Evolutionary conservation across 139 green algal species (phyloP), one percentile per base, ranked within the genome.

Genomic region (Tetraselmis striata): DNA sequence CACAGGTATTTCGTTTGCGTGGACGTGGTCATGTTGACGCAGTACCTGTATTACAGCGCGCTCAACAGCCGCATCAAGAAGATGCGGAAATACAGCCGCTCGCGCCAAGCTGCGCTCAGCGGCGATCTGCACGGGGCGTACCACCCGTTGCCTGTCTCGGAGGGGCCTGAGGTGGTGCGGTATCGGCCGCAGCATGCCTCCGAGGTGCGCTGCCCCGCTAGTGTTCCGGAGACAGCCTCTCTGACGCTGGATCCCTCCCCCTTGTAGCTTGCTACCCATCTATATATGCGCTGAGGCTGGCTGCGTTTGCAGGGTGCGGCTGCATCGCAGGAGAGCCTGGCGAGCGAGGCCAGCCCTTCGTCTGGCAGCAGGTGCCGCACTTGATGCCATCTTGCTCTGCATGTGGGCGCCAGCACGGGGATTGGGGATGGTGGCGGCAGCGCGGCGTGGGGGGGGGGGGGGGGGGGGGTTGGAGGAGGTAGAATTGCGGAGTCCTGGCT

Each of bases 21-120:
- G 26, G 93, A 97, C 76, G 83, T 92, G 31, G 83, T 93, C 74
- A 93, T 97, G 87, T 87, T 97, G 30, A 86, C 91, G 30, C 94
- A 95, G 83, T 96, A 91, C 86, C 90, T 93, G 11, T 93, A 94
- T 79, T 94, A 92, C 79, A 76, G 85, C 18, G 84, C 89, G 5
- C 74, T 94, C 23, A 88, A 93, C 75, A 79, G 83, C 22, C 83
- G 86, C 1, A 30, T 78, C n/a, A 75, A 89, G 80, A 45, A 77
- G 1, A 30, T 83, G 29, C 74, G 75, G 23, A 67, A 58, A 23
- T 77, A 84, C 26, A 31, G 76, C 77, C 79, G 81, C 30, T 83
- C 28, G 2, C 81, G 78, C 28, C 79, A 67, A 67, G 11, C 45
- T 67, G 45, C 45, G 11, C n/a, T n/a, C n/a, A n/a, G n/a, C 45